Evolutionary conservation across 116 monocot species (phyloP), one percentile per base, ranked within the genome.

Genomic region (Cymodocea nodosa): DNA sequence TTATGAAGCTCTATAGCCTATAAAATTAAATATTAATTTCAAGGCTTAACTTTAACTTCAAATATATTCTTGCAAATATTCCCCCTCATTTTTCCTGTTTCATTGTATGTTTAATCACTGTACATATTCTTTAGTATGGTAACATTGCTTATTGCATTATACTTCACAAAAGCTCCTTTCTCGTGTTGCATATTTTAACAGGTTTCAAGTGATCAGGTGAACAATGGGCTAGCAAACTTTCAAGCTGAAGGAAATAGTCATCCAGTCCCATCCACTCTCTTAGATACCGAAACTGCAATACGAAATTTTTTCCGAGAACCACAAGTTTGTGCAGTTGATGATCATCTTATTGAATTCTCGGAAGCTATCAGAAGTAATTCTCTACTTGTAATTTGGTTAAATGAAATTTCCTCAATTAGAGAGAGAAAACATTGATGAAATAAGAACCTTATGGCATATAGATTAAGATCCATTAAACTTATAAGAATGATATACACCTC

Each of bases 361-460:
- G 87, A 95, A 71, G 82, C 95, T 70, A 72, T 95, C 81, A 87
- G 95, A 85, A 90, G 95, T 95, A 85, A 73, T 77, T 19, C 14
- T n/a, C 65, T 52, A 16, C 48, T 68, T 70, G 62, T 15, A 56
- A 22, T 61, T 6, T 30, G 36, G 17, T 35, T 19, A 30, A 30
- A 24, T 37, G 35, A 20, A 40, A 48, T 6, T 51, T 2, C 23
- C 51, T 52, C 30, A 30, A 30, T 30, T 30, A 30, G 30, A 30
- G 1, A 51, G 0, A 23, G 18, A 7, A 20, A 48, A 56, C 4
- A 30, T 30, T 14, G 12, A 54, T 20, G 20, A 54, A 54, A 18
- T 54, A 20, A 54, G 6, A 54, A 20, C 6, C 18, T 30, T 30
- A n/a, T n/a, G 4, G 17, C 17, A 16, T 53, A 53, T 18, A 15